phyloP scores from a whole-genome alignment of 441 rosid genomes.

The Viola pubescens region DNA sequence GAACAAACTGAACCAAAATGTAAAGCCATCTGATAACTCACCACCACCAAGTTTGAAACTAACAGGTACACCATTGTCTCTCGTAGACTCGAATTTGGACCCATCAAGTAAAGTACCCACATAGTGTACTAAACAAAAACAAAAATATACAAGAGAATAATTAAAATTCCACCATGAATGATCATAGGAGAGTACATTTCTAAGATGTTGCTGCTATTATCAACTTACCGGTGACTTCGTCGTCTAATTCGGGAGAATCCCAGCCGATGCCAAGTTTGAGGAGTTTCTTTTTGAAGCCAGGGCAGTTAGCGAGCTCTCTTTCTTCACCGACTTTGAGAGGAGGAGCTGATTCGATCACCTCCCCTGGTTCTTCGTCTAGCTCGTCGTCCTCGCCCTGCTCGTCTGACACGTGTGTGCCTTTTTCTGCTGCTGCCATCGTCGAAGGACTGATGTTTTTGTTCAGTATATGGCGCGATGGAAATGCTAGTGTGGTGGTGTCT shows the following conservation, averaged over 20 bases:
- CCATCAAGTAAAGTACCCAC: conserved; percentile 46
- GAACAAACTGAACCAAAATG: neutral
- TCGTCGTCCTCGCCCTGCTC: conserved; percentile 27
- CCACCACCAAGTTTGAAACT: conserved; percentile 44
- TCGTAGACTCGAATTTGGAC: conserved; percentile 36
- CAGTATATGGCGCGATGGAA: neutral
- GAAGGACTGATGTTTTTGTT: neutral
- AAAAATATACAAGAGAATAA: neutral
- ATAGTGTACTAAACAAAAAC: conserved; percentile 38
- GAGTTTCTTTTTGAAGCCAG: conserved; percentile 47
- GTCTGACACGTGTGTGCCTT: conserved; percentile 19
- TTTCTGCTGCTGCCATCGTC: conserved; percentile 3
- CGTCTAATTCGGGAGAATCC: conserved; percentile 53
- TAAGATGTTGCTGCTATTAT: neutral
- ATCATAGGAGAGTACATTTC: neutral
- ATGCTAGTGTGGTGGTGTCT: neutral
- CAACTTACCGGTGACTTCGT: conserved; percentile 39
- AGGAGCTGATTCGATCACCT: conserved; percentile 57
- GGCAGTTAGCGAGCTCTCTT: conserved; percentile 25
- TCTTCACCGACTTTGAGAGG: conserved; percentile 54
- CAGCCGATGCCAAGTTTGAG: conserved; percentile 38
- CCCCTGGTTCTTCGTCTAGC: conserved; percentile 57
- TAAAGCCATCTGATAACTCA: conserved; percentile 15
- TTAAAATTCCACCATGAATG: neutral
- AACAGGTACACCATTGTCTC: conserved; percentile 34